Evolutionary conservation across 179 eudicot species (phyloP).

Genomic region (Beta corolliflora): DNA sequence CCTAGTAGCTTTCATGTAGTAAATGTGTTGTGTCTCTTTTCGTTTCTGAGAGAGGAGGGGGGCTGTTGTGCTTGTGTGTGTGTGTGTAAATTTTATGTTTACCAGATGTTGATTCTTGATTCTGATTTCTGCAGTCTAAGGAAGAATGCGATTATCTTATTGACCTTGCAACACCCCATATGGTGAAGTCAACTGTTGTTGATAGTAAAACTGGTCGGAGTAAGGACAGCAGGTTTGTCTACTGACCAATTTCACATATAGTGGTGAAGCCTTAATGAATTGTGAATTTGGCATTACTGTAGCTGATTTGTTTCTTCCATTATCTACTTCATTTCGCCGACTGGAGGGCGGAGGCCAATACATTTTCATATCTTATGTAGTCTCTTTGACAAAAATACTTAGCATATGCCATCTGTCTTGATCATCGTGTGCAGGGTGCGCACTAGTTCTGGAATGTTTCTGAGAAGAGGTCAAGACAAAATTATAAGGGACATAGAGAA

Average conservation of each 20-base stretch:
- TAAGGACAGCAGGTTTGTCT: constrained; percentile 85
- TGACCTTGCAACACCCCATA: constrained; percentile 74
- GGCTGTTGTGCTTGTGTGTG: neutral
- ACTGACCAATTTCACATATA: neutral
- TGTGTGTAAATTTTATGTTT: neutral
- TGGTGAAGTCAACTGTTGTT: constrained; percentile 88
- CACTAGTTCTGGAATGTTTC: constrained; percentile 92
- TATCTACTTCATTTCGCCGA: neutral
- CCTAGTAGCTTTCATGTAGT: neutral
- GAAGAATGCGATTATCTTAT: constrained; percentile 89
- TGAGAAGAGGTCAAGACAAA: constrained; percentile 84
- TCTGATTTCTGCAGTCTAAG: constrained; percentile 61
- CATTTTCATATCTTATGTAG: neutral
- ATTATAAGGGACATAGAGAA: constrained; percentile 71
- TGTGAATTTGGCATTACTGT: constrained; percentile 3
- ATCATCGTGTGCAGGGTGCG: constrained; percentile 64
- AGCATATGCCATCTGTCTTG: neutral
- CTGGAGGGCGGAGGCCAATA: neutral
- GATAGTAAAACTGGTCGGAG: constrained; percentile 93
- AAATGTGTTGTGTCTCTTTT: neutral
- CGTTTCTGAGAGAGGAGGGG: neutral
- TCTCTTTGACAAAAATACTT: neutral
- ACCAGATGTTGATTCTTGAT: constrained; percentile 14
- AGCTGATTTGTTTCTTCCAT: neutral
- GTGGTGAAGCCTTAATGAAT: neutral